Evolutionary conservation across 106 monocot genomes (phyloP).

Genomic region (Dendrobium chrysotoxum): DNA sequence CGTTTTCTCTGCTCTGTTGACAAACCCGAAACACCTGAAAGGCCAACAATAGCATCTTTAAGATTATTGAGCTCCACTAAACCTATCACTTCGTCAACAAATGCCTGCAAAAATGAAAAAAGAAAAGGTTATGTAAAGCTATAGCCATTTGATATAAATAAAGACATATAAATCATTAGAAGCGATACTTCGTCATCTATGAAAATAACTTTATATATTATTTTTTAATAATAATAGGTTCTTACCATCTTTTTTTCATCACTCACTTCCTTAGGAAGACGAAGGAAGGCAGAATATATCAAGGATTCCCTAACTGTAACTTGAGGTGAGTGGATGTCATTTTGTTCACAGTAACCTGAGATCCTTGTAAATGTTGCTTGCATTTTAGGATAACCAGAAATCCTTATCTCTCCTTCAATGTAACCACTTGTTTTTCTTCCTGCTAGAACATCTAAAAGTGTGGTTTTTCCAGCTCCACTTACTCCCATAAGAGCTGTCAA

Average conservation of each 20-base stretch:
- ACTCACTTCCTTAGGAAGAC: constrained; percentile 38
- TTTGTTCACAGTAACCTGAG: constrained; percentile 77
- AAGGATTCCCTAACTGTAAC: constrained; percentile 59
- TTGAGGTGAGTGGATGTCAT: constrained; percentile 69
- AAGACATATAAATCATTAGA: constrained; percentile 8
- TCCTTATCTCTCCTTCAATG: constrained; percentile 53
- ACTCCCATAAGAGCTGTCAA: constrained; percentile 75
- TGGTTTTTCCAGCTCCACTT: constrained; percentile 78
- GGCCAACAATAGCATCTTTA: constrained; percentile 7
- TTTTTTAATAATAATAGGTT: not conserved
- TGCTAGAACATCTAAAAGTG: constrained; percentile 76
- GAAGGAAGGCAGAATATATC: constrained; percentile 63
- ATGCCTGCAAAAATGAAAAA: not conserved
- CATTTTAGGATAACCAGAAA: constrained; percentile 59
- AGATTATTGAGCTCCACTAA: constrained; percentile 1
- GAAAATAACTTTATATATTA: no score
- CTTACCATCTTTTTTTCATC: constrained; percentile 38
- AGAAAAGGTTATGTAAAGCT: no score
- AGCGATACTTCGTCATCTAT: no score
- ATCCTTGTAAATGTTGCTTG: constrained; percentile 66
- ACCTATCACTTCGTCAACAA: not conserved
- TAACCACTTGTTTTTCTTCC: constrained; percentile 72
- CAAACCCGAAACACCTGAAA: constrained; percentile 2
- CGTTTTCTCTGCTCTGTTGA: constrained; percentile 3
- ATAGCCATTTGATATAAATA: no score